Conservation (phyloP, 352 stramenopile genomes). For the Globisporangium paroecandrum region DNA sequence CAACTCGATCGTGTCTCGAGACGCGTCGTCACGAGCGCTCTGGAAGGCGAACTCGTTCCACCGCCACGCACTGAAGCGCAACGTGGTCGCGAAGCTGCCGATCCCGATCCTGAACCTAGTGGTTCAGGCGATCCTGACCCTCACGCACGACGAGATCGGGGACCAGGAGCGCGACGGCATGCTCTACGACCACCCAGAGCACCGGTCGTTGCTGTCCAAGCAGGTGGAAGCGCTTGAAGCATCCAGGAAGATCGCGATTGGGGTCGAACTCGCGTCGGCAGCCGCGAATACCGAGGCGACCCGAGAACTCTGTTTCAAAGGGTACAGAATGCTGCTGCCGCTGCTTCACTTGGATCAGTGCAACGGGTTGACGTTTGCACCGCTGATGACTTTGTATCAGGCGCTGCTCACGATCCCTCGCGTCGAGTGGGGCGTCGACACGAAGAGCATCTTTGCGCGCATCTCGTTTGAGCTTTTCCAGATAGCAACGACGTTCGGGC, state of each 20-base stretch:
- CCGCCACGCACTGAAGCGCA: conserved; percentile 45
- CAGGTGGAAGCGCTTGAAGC: conserved; percentile 50
- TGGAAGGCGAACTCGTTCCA: conserved; percentile 70
- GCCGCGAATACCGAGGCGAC: conserved; percentile 51
- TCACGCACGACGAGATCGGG: conserved; percentile 49
- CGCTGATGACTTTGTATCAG: conserved; percentile 57
- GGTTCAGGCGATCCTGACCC: conserved; percentile 37
- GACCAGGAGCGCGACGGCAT: conserved; percentile 40
- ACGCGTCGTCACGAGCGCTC: conserved; percentile 20
- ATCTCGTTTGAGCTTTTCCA: conserved; percentile 65
- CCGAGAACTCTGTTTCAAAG: conserved; percentile 53
- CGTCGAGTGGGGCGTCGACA: conserved; percentile 44
- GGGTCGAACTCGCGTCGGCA: conserved; percentile 55
- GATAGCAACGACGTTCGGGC: conserved; percentile 24
- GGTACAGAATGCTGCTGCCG: conserved; percentile 61
- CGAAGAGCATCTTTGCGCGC: conserved; percentile 41
- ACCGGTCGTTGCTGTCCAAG: conserved; percentile 21
- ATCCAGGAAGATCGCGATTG: conserved; percentile 47
- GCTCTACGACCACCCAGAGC: conserved; percentile 31
- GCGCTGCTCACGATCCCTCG: conserved; percentile 24
- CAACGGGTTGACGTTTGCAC: conserved; percentile 39
- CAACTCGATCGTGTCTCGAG: conserved; percentile 38
- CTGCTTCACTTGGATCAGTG: conserved; percentile 53
- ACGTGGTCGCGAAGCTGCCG: conserved; percentile 44
- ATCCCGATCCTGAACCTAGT: conserved; percentile 56